Percentiles rank a stretch among this genome's conserved stretches.
phyloP scores from a whole-genome alignment of 805 yeast species.

The Cyberlindnera maritima region DNA sequence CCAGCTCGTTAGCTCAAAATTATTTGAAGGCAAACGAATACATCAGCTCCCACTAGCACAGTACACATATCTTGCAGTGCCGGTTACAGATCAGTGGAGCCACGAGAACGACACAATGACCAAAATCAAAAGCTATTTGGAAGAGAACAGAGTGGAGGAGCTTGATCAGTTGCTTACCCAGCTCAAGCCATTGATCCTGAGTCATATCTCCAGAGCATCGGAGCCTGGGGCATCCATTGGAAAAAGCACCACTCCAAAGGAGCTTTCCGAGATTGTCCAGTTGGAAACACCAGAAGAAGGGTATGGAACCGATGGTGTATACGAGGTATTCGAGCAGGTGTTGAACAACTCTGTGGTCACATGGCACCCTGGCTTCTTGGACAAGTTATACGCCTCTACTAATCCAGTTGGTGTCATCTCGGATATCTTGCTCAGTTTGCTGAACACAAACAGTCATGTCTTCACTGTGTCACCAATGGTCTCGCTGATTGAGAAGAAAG shows the following conservation, averaged over 20 bases:
- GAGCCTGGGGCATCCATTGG: conserved; percentile 49
- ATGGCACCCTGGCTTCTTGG: conserved; percentile 85
- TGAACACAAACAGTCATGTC: conserved; percentile 85
- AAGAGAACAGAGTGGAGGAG: conserved; percentile 51
- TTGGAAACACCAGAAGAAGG: conserved; percentile 38
- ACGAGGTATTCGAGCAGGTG: conserved; percentile 50
- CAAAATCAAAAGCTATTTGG: conserved; percentile 33
- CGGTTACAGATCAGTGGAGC: no score
- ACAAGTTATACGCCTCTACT: conserved; percentile 80
- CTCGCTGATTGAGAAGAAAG: conserved; percentile 68
- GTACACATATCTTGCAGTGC: no score
- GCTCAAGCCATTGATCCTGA: conserved; percentile 50
- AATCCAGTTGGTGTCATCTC: conserved; percentile 80
- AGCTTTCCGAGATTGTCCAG: conserved; percentile 36
- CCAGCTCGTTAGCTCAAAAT: no score
- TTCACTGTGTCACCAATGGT: conserved; percentile 82
- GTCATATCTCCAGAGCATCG: conserved; percentile 50
- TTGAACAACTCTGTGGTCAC: conserved; percentile 72
- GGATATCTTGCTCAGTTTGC: conserved; percentile 62
- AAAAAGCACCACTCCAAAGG: conserved; percentile 46
- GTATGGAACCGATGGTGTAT: conserved; percentile 41
- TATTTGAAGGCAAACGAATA: no score
- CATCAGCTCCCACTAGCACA: no score
- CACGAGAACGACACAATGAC: conserved; percentile 28
- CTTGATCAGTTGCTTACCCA: conserved; percentile 50